Evolutionary conservation across 2,329 filamentous ascomycete genomes (phyloP).

Genomic region (Beauveria scarabaeidicola): DNA sequence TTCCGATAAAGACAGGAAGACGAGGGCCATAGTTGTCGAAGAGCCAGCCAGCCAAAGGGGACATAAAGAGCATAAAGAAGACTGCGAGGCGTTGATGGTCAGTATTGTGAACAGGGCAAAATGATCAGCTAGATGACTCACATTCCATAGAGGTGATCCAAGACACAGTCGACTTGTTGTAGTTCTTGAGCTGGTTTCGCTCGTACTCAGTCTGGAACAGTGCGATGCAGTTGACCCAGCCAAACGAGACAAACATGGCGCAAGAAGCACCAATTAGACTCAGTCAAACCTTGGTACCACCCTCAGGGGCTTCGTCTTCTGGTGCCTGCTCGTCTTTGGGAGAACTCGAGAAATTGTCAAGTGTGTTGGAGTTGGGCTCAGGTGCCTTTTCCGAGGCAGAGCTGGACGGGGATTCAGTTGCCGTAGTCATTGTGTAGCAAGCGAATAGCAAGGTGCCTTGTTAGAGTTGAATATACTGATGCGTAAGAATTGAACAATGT

Average conservation of each 20-base stretch:
- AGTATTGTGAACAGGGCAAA: neutral
- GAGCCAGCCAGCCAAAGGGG: slow-evolving; percentile 26
- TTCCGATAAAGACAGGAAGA: slow-evolving; percentile 38
- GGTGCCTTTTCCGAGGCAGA: neutral
- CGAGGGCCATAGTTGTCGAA: slow-evolving; percentile 53
- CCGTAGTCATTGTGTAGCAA: neutral
- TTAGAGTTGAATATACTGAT: neutral
- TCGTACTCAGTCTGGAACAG: slow-evolving; percentile 45
- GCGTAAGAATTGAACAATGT: neutral
- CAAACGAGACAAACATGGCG: slow-evolving; percentile 18
- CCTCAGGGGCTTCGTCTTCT: slow-evolving; percentile 6
- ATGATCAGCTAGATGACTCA: slow-evolving; percentile 11
- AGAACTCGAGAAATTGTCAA: neutral
- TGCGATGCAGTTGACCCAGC: slow-evolving; percentile 25
- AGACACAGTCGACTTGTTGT: slow-evolving; percentile 35
- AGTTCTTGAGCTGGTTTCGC: slow-evolving; percentile 29
- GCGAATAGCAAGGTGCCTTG: neutral
- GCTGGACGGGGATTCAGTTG: neutral
- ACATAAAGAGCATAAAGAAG: slow-evolving; percentile 33
- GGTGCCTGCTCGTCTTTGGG: neutral
- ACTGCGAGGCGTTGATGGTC: slow-evolving; percentile 9
- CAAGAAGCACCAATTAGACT: slow-evolving; percentile 8
- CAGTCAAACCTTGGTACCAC: slow-evolving; percentile 13
- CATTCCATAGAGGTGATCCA: slow-evolving; percentile 42
- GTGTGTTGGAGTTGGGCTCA: neutral